Evolutionary conservation across 176 grass and related monocot species (phyloP).

Genomic region (Elymus sibiricus): DNA sequence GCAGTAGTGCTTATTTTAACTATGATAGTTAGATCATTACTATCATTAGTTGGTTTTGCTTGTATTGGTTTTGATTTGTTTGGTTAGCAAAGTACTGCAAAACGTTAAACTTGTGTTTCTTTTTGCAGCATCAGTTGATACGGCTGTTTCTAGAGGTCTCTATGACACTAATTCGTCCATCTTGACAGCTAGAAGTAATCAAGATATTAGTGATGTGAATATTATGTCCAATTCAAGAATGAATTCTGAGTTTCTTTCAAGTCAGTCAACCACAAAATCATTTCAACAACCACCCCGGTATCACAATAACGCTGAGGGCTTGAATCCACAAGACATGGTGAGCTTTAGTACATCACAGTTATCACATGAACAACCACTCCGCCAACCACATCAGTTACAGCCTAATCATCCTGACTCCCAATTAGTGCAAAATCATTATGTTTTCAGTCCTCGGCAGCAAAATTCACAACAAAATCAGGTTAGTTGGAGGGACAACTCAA

Average conservation of each 20-base stretch:
- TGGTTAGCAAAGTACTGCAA: background rate
- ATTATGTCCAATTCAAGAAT: constrained; percentile 41
- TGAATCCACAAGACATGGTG: constrained; percentile 47
- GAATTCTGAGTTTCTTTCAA: constrained; percentile 18
- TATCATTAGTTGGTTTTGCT: background rate
- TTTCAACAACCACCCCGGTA: constrained; percentile 40
- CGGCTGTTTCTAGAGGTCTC: constrained; percentile 41
- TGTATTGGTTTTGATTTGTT: background rate
- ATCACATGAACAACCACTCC: constrained; percentile 32
- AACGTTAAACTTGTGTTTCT: background rate
- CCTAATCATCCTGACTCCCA: constrained; percentile 18
- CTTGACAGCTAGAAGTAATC: constrained; percentile 44
- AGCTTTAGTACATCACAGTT: constrained; percentile 48
- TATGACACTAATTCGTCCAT: constrained; percentile 25
- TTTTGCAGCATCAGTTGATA: constrained; percentile 22
- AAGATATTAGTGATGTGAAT: constrained; percentile 24
- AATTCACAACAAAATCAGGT: background rate
- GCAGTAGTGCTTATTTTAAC: constrained; percentile 9
- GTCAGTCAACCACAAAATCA: constrained; percentile 40
- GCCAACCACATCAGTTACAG: constrained; percentile 36
- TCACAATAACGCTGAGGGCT: constrained; percentile 38
- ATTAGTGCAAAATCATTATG: constrained; percentile 26
- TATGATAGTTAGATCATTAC: background rate
- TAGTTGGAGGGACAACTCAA: background rate
- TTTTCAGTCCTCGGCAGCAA: background rate